Percentiles rank a stretch among this genome's conserved stretches.
Evolutionary conservation across 495 filamentous ascomycete species (phyloP).

Genomic region (Aspergillus olivimuriae): DNA sequence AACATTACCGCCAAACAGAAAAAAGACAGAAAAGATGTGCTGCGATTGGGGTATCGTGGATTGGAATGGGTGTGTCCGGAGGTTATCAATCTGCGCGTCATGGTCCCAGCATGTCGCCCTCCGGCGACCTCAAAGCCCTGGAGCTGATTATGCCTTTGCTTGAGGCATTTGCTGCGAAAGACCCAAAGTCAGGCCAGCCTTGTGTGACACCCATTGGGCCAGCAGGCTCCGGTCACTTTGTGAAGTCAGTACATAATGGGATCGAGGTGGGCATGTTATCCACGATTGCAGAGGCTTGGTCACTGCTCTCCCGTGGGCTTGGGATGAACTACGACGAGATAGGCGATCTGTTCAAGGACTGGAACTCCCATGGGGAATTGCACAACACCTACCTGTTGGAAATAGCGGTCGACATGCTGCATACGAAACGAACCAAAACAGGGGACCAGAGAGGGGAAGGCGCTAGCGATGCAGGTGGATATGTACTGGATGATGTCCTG

Average conservation of each 20-base stretch:
- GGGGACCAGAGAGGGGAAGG: conserved; percentile 40
- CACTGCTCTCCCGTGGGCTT: conserved; percentile 53
- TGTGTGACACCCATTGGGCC: conserved; percentile 59
- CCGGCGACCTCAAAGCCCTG: conserved; percentile 52
- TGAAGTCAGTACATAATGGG: conserved; percentile 76
- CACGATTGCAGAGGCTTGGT: conserved; percentile 58
- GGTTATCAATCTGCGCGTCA: conserved; percentile 63
- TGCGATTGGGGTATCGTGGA: conserved; percentile 51
- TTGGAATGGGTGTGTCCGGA: conserved; percentile 64
- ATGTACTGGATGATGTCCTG: conserved; percentile 58
- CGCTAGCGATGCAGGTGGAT: conserved; percentile 21
- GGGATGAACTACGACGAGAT: conserved; percentile 58
- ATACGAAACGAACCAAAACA: conserved; percentile 29
- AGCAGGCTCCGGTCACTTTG: conserved; percentile 62
- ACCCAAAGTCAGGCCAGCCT: conserved; percentile 45
- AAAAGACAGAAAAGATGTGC: conserved; percentile 51
- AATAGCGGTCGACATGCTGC: conserved; percentile 60
- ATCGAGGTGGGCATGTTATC: conserved; percentile 69
- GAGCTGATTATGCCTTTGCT: conserved; percentile 59
- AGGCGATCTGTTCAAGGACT: conserved; percentile 51
- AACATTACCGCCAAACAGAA: conserved; percentile 64
- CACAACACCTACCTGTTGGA: conserved; percentile 54
- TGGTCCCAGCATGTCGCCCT: conserved; percentile 59
- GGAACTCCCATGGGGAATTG: conserved; percentile 55
- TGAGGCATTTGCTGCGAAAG: conserved; percentile 55